Evolutionary conservation across 768 basidiomycete species (phyloP), one percentile per base, ranked within the genome.

Genomic region (Asterophora lycoperdoides): DNA sequence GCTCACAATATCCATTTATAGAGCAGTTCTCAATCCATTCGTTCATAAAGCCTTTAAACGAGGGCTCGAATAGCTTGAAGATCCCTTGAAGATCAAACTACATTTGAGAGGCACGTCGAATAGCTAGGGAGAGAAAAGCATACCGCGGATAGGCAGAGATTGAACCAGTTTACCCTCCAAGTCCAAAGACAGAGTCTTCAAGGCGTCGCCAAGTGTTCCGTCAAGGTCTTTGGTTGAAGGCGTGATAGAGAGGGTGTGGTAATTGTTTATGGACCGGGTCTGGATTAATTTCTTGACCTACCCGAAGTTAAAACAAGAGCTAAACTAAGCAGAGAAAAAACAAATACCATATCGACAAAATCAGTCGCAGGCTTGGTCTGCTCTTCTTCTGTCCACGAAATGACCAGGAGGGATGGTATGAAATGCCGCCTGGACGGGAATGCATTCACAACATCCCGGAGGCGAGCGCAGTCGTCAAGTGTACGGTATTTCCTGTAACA

Each of bases 381-480:
- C 26, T 69, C 70, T 19, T 63, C 69, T 33, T 76, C 77, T 3
- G 70, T 64, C 86, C 87, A 90, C 17, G 70, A 72, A 41, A 90
- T 65, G 4, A 83, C 64, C 14, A 89, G 48, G 2, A 89, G 63
- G 1, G 80, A 78, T 11, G 87, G 85, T 14, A 76, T 60, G 54
- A 82, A 89, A 63, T 79, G 78, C 15, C 78, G 77, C 41, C 75
- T 70, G 1, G 66, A 52, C 1, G 82, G 81, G 15, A 87, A 65
- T 0, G 68, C 61, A 42, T 78, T 69, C 23, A 88, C 61, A 15
- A 87, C 68, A 49, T 87, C 82, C 29, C 85, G 77, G 17, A 90
- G 65, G 18, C 88, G 80, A 23, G 80, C 66, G 56, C 84, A 86
- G 59, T 90, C 88, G 51, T 86, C 86, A 23, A 89, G 65, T 33